Evolutionary conservation across 1,284 basidiomycete genomes (phyloP).

Genomic region (Microbotryum violaceum): DNA sequence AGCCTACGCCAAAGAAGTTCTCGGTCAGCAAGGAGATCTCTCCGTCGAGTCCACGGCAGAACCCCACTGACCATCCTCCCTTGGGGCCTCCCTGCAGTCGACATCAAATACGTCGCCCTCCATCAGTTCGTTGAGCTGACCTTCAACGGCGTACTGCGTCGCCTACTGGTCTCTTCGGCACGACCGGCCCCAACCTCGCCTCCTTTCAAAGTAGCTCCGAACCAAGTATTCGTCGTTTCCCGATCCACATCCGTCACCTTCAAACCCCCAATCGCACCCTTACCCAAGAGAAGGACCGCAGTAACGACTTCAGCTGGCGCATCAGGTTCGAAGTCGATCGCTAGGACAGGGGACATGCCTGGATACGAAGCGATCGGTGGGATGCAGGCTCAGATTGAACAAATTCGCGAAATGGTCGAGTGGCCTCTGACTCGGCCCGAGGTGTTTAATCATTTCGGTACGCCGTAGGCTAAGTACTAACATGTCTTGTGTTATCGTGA

Average conservation of each 20-base stretch:
- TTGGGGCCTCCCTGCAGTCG: conserved; percentile 47
- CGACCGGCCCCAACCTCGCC: conserved; percentile 39
- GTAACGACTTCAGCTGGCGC: not conserved
- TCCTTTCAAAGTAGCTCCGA: conserved; percentile 38
- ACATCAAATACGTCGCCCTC: conserved; percentile 60
- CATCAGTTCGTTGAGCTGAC: conserved; percentile 56
- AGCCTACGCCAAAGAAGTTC: conserved; percentile 44
- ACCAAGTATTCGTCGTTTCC: conserved; percentile 17
- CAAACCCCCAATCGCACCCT: conserved; percentile 17
- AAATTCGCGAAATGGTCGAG: conserved; percentile 88
- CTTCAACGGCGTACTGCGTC: conserved; percentile 55
- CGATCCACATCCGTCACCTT: conserved; percentile 13
- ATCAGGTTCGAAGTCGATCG: conserved; percentile 34
- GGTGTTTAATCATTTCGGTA: conserved; percentile 80
- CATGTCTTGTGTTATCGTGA: not conserved
- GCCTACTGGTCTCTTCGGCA: conserved; percentile 52
- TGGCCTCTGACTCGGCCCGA: conserved; percentile 85
- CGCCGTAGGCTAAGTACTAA: conserved; percentile 24
- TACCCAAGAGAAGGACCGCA: conserved; percentile 9
- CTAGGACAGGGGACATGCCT: conserved; percentile 25
- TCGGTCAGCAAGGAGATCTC: conserved; percentile 35
- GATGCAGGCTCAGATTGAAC: conserved; percentile 73
- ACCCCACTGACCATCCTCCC: conserved; percentile 12
- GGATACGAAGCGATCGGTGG: conserved; percentile 71
- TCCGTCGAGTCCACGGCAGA: not conserved